phyloP scores from a whole-genome alignment of 1,284 basidiomycete species.

The Caloboletus inedulis region DNA sequence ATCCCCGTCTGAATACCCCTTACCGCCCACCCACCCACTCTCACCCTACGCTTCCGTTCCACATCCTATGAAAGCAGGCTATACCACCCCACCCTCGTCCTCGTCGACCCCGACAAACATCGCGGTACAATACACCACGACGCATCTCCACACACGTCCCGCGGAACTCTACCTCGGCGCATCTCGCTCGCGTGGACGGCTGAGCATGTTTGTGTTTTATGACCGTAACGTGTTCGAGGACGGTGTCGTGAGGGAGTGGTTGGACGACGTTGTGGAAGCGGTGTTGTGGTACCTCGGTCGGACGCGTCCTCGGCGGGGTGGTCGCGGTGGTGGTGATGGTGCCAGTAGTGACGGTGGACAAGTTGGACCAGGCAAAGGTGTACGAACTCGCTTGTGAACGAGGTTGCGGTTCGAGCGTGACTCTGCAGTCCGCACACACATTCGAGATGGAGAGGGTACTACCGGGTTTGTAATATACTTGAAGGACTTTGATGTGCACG shows the following conservation, averaged over 20 bases:
- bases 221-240: constrained; percentile 43
- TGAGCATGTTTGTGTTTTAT: constrained; percentile 37
- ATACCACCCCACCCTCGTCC: constrained; percentile 2
- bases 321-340: neutral
- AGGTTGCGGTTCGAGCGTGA: neutral
- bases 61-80: constrained; percentile 24
- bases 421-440: too few relatives aligned
- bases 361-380: neutral
- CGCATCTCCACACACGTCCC: constrained; percentile 42
- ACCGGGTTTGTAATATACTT: too few relatives aligned
- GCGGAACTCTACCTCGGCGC: constrained; percentile 49
- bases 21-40: constrained; percentile 19
- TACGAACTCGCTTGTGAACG: neutral
- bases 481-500: too few relatives aligned
- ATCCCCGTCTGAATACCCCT: constrained; percentile 23
- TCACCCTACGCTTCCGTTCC: constrained; percentile 17
- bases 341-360: too few relatives aligned
- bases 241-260: constrained; percentile 40
- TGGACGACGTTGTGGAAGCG: constrained; percentile 40
- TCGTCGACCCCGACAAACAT: neutral
- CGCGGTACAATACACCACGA: constrained; percentile 10
- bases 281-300: constrained; percentile 39
- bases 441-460: too few relatives aligned
- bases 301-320: neutral
- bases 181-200: neutral